A percentile compares a stretch with the other conserved stretches of the same genome.
phyloP scores from a whole-genome alignment of 495 filamentous ascomycete species.

The Podospora pseudopauciseta region DNA sequence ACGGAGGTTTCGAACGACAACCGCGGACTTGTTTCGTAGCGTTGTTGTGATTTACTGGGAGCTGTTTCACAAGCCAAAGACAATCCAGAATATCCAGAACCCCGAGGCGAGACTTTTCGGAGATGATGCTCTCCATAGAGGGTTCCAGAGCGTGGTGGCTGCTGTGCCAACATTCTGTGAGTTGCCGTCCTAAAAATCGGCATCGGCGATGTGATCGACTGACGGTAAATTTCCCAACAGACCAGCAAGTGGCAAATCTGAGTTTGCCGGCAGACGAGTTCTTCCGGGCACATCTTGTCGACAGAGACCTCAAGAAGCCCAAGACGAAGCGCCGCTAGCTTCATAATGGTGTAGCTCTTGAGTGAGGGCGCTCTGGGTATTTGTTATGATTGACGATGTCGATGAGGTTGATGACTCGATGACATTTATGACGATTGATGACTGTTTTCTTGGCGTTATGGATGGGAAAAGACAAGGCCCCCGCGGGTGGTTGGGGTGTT shows the following conservation, averaged over 20 bases:
- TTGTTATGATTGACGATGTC: slow-evolving; percentile 2
- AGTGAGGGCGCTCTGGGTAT: background rate
- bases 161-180: slow-evolving; percentile 25
- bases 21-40: slow-evolving; percentile 16
- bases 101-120: slow-evolving; percentile 13
- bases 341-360: background rate
- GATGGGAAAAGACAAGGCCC: background rate
- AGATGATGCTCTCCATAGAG: slow-evolving; percentile 9
- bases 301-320: slow-evolving; percentile 8
- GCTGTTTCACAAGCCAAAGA: slow-evolving; percentile 22
- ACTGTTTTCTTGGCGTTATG: background rate
- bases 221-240: background rate
- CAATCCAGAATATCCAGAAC: slow-evolving; percentile 15
- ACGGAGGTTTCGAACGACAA: slow-evolving; percentile 20
- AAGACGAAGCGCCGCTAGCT: background rate
- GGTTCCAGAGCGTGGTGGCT: slow-evolving; percentile 17
- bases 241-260: slow-evolving; percentile 7
- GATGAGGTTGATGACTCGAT: background rate
- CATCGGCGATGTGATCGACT: background rate
- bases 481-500: background rate
- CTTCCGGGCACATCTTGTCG: slow-evolving; percentile 16
- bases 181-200: background rate
- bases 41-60: slow-evolving; percentile 24
- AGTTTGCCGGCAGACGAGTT: slow-evolving; percentile 16
- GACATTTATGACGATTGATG: background rate